phyloP scores from a whole-genome alignment of 2,329 filamentous ascomycete genomes.

The Fusarium sp. region DNA sequence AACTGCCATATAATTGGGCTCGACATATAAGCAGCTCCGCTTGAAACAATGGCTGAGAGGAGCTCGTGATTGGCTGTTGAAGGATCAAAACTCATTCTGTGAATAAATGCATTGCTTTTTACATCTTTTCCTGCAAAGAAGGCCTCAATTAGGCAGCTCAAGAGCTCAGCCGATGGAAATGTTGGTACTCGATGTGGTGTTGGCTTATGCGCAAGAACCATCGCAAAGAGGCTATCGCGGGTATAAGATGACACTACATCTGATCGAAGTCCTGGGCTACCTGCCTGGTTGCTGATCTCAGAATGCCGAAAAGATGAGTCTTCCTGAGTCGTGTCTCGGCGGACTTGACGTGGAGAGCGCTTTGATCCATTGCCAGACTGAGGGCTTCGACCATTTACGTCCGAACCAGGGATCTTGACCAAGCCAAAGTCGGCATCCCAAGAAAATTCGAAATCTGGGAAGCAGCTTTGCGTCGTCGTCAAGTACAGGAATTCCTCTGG shows the following conservation, averaged over 20 bases:
- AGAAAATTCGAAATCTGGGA: slow-evolving; percentile 38
- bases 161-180: slow-evolving; percentile 41
- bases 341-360: slow-evolving; percentile 24
- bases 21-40: slow-evolving; percentile 36
- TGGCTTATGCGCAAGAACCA: slow-evolving; percentile 40
- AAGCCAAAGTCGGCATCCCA: slow-evolving; percentile 38
- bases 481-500: slow-evolving; percentile 32
- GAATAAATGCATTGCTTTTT: slow-evolving; percentile 36
- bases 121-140: slow-evolving; percentile 34
- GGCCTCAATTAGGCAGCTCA: slow-evolving; percentile 36
- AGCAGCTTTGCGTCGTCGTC: slow-evolving; percentile 18
- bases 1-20: slow-evolving; percentile 41
- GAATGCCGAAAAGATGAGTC: slow-evolving; percentile 17
- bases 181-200: slow-evolving; percentile 35
- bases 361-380: slow-evolving; percentile 32
- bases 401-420: slow-evolving; percentile 27
- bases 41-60: slow-evolving; percentile 38
- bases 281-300: slow-evolving; percentile 21
- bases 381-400: slow-evolving; percentile 17
- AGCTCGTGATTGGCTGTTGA: slow-evolving; percentile 29
- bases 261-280: slow-evolving; percentile 1
- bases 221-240: slow-evolving; percentile 42
- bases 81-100: slow-evolving; percentile 37
- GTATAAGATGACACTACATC: slow-evolving; percentile 23
- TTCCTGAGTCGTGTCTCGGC: slow-evolving; percentile 25